These are phyloP conservation scores for Populus simonii DNA, from an alignment of 345 rosid genomes.

Conservation along the genomic window DNA sequence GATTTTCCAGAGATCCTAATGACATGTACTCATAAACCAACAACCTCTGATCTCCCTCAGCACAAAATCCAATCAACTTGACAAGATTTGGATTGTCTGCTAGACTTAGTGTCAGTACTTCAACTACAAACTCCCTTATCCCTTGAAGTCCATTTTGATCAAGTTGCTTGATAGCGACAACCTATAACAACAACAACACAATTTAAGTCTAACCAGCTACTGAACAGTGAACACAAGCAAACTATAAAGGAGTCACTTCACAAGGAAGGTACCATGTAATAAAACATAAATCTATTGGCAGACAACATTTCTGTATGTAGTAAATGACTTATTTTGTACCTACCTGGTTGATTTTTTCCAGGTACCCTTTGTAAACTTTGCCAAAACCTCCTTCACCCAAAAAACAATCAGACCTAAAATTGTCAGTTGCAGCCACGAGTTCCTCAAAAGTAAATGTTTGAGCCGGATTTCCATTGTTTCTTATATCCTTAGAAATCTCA, in stretches of 20 bases:
- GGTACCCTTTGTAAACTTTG: constrained; percentile 63
- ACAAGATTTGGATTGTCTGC: constrained; percentile 48
- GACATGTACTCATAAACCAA: constrained; percentile 50
- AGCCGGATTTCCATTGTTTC: constrained; percentile 31
- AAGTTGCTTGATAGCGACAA: constrained; percentile 46
- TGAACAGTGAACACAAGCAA: background rate
- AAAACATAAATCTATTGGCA: background rate
- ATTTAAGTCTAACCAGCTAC: background rate
- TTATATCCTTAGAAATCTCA: constrained; percentile 33
- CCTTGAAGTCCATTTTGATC: constrained; percentile 45
- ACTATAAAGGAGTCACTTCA: background rate
- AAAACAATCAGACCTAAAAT: constrained; percentile 62
- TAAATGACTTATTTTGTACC: constrained; percentile 6
- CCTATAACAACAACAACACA: constrained; percentile 18
- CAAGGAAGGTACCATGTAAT: background rate
- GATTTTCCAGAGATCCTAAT: constrained; percentile 45
- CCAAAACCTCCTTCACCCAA: constrained; percentile 94
- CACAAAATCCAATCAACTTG: constrained; percentile 40
- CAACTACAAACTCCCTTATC: constrained; percentile 37
- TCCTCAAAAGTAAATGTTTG: constrained; percentile 55
- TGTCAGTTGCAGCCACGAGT: constrained; percentile 55
- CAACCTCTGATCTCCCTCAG: constrained; percentile 41
- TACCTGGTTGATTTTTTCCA: constrained; percentile 59
- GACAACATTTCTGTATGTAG: background rate
- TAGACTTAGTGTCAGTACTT: constrained; percentile 33